These are phyloP conservation scores for Cercis canadensis DNA, from an alignment of 306 rosid species.

Conservation along the genomic window DNA sequence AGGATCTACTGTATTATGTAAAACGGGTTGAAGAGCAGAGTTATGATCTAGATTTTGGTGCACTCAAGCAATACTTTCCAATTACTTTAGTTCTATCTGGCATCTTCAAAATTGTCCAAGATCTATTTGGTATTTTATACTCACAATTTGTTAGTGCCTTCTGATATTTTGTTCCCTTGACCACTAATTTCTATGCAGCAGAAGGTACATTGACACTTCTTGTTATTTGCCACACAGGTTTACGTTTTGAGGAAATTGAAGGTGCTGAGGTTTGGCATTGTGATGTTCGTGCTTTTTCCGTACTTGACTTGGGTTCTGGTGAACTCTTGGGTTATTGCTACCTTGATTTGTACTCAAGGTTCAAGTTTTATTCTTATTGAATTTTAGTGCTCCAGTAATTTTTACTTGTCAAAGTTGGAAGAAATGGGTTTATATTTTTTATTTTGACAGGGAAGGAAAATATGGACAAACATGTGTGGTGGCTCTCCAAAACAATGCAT, in stretches of 20 bases:
- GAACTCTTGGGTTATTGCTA: slow-evolving; percentile 90
- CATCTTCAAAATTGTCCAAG: slow-evolving; percentile 87
- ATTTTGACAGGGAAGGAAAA: slow-evolving; percentile 78
- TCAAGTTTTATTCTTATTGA: slow-evolving; percentile 25
- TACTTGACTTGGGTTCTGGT: slow-evolving; percentile 74
- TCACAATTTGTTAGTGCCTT: slow-evolving; percentile 29
- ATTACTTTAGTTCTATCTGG: slow-evolving; percentile 88
- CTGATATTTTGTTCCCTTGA: slow-evolving; percentile 17
- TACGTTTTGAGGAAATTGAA: slow-evolving; percentile 79
- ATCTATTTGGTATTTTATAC: slow-evolving; percentile 75
- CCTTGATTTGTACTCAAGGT: slow-evolving; percentile 86
- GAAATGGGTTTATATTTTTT: slow-evolving; percentile 36
- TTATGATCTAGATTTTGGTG: slow-evolving; percentile 72
- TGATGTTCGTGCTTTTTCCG: slow-evolving; percentile 80
- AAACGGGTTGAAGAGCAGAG: slow-evolving; percentile 76
- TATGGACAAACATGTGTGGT: slow-evolving; percentile 83
- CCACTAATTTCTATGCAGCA: slow-evolving; percentile 9
- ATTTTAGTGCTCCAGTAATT: slow-evolving; percentile 15
- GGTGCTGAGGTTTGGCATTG: slow-evolving; percentile 88
- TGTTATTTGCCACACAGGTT: slow-evolving; percentile 57
- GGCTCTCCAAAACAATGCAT: slow-evolving; percentile 91
- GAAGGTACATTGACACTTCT: slow-evolving; percentile 23
- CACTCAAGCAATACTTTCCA: slow-evolving; percentile 91
- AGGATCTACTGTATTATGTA: slow-evolving; percentile 80
- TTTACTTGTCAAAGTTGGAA: slow-evolving; percentile 35